phyloP scores from a whole-genome alignment of 208 protist genomes.

The Leishmania tropica region DNA sequence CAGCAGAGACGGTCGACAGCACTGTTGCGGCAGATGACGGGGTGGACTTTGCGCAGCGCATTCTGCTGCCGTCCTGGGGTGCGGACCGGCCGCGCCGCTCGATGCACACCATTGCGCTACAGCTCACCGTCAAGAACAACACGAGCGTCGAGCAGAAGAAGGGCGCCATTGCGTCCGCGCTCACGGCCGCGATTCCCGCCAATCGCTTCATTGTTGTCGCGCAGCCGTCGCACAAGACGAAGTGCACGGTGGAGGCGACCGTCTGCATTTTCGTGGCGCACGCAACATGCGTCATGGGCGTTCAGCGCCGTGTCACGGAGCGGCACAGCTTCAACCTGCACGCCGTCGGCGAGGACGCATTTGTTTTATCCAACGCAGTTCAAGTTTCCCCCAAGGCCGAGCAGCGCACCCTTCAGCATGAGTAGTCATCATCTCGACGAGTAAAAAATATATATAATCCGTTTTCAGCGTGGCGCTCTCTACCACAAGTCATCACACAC shows the following conservation, averaged over 20 bases:
- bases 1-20: constrained; percentile 6
- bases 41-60: constrained; percentile 25
- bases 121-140: constrained; percentile 87
- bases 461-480: background rate
- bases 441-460: background rate
- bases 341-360: constrained; percentile 50
- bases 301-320: constrained; percentile 54
- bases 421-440: background rate
- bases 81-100: constrained; percentile 13
- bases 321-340: constrained; percentile 74
- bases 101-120: constrained; percentile 56
- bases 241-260: constrained; percentile 33
- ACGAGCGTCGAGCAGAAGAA: constrained; percentile 76
- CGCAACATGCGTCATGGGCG: constrained; percentile 78
- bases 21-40: constrained; percentile 13
- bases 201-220: constrained; percentile 82
- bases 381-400: constrained; percentile 3
- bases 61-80: constrained; percentile 23
- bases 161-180: constrained; percentile 36
- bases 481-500: too few relatives aligned
- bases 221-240: constrained; percentile 28
- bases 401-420: background rate
- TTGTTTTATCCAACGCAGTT: constrained; percentile 58
- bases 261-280: constrained; percentile 68
- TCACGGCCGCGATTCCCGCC: constrained; percentile 60